These are phyloP conservation scores for Spirogloea muscicola DNA, from an alignment of 139 green algal genomes.

Conservation along the genomic window DNA sequence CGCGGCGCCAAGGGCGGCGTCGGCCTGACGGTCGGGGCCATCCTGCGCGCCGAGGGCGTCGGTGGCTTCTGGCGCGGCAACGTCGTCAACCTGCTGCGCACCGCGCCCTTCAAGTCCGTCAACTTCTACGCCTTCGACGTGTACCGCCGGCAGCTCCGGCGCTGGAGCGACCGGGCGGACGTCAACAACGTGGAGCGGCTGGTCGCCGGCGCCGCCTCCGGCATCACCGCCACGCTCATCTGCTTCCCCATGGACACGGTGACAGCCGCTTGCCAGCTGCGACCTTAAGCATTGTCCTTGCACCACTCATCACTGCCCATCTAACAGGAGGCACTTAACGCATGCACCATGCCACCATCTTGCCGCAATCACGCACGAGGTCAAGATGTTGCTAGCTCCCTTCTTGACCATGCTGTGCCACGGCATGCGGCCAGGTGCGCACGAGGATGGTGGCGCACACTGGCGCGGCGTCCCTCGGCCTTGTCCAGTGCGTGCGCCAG, in stretches of 20 bases:
- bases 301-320: neutral
- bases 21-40: constrained; percentile 6
- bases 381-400: neutral
- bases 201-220: constrained; percentile 41
- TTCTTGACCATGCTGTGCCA: neutral
- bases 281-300: neutral
- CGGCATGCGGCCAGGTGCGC: constrained; percentile 6
- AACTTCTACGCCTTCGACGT: constrained; percentile 78
- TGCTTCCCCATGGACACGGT: constrained; percentile 80
- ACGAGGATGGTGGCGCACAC: constrained; percentile 27
- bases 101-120: constrained; percentile 72
- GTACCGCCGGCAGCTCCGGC: constrained; percentile 18
- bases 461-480: constrained; percentile 48
- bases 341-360: neutral
- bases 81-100: constrained; percentile 69
- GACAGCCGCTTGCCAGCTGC: neutral
- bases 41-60: constrained; percentile 57
- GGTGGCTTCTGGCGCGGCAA: constrained; percentile 70
- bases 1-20: constrained; percentile 5
- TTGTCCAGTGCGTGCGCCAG: constrained; percentile 51
- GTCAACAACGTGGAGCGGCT: constrained; percentile 33
- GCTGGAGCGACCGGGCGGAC: neutral
- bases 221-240: constrained; percentile 63
- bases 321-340: neutral
- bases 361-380: neutral